phyloP scores from a whole-genome alignment of 2,329 filamentous ascomycete species.

The Elsinoe australis region DNA sequence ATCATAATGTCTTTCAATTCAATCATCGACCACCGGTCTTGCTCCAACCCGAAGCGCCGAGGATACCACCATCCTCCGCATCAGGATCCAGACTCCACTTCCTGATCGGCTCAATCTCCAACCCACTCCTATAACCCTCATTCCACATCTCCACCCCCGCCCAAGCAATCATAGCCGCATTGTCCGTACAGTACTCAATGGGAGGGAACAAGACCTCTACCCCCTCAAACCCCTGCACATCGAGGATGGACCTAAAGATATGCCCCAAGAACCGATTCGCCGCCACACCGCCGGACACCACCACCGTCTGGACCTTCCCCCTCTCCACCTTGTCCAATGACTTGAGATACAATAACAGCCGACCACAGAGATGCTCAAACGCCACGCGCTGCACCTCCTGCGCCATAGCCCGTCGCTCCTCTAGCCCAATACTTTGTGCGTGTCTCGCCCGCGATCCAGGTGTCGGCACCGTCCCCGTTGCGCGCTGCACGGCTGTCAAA shows the following conservation, averaged over 20 bases:
- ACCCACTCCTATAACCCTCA: slow-evolving; percentile 59
- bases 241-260: slow-evolving; percentile 51
- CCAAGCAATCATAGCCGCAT: slow-evolving; percentile 97
- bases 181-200: slow-evolving; percentile 74
- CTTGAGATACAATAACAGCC: slow-evolving; percentile 52
- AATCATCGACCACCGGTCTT: neutral
- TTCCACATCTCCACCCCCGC: slow-evolving; percentile 86
- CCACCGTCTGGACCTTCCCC: slow-evolving; percentile 51
- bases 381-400: slow-evolving; percentile 66
- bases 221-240: slow-evolving; percentile 56
- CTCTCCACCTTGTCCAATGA: slow-evolving; percentile 13
- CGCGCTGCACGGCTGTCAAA: slow-evolving; percentile 54
- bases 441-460: slow-evolving; percentile 26
- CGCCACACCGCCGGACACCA: slow-evolving; percentile 85
- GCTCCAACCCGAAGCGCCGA: slow-evolving; percentile 43
- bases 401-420: slow-evolving; percentile 63
- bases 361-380: slow-evolving; percentile 78
- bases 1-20: slow-evolving; percentile 1
- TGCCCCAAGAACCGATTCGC: slow-evolving; percentile 71
- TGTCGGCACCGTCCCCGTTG: slow-evolving; percentile 27
- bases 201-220: slow-evolving; percentile 68
- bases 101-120: slow-evolving; percentile 53
- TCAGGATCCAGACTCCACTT: slow-evolving; percentile 68
- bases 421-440: slow-evolving; percentile 38
- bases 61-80: slow-evolving; percentile 56